These are phyloP conservation scores for Papiliotrema laurentii DNA, from an alignment of 1,284 basidiomycete species.

Conservation along the genomic window DNA sequence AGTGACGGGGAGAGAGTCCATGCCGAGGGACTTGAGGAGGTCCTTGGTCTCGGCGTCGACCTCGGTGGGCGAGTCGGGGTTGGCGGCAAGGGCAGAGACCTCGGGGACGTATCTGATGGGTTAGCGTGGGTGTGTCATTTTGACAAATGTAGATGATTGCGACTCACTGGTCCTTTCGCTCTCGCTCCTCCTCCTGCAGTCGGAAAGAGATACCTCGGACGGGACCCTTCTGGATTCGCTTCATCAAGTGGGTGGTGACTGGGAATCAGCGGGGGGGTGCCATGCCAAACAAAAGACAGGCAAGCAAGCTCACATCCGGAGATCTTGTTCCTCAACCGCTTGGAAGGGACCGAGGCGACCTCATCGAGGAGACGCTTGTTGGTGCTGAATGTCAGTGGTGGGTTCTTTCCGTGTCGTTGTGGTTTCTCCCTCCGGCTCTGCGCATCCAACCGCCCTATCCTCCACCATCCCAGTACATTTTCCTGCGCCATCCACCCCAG, in stretches of 20 bases:
- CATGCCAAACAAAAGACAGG: background rate
- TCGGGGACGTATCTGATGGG: slow-evolving; percentile 74
- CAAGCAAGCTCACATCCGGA: slow-evolving; percentile 62
- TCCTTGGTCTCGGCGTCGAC: slow-evolving; percentile 91
- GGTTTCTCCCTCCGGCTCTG: background rate
- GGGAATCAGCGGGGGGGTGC: background rate
- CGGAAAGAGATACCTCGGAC: slow-evolving; percentile 99
- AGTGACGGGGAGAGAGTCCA: slow-evolving; percentile 75
- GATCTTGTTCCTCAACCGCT: slow-evolving; percentile 99
- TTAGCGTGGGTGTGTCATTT: background rate
- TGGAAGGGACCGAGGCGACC: slow-evolving; percentile 96
- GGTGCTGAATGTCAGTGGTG: slow-evolving; percentile 54
- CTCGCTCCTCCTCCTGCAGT: slow-evolving; percentile 99
- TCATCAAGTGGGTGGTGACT: slow-evolving; percentile 99
- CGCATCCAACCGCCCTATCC: background rate
- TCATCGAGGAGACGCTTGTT: slow-evolving; percentile 99
- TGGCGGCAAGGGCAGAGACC: slow-evolving; percentile 85
- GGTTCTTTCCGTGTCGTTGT: slow-evolving; percentile 1
- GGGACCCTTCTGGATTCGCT: slow-evolving; percentile 98
- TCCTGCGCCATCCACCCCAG: background rate
- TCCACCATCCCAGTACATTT: background rate
- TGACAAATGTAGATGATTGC: background rate
- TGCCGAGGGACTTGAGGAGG: slow-evolving; percentile 82
- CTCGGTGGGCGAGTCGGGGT: slow-evolving; percentile 64
- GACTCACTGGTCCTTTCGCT: slow-evolving; percentile 85